Conservation (phyloP, 176 grass and related monocot species). For the Bromus sterilis region DNA sequence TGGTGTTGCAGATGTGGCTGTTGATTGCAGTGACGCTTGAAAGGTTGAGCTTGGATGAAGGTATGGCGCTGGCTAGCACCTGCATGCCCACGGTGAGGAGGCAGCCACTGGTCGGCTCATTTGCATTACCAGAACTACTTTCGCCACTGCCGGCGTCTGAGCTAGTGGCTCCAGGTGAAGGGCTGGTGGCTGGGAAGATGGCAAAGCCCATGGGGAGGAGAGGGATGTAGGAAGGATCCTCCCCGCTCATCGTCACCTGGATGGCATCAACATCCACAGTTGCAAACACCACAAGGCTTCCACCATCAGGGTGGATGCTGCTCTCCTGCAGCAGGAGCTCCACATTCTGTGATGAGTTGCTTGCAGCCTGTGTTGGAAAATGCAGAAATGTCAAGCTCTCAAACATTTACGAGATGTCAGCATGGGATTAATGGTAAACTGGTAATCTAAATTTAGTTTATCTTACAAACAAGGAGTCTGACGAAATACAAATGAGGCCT, state of each 20-base stretch:
- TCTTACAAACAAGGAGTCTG: background rate
- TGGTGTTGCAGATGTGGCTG: constrained; percentile 70
- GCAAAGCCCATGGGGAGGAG: constrained; percentile 85
- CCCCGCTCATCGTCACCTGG: constrained; percentile 86
- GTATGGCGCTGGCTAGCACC: constrained; percentile 77
- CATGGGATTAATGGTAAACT: background rate
- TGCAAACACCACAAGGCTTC: constrained; percentile 73
- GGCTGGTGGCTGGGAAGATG: constrained; percentile 54
- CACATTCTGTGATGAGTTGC: constrained; percentile 93
- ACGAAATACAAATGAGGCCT: background rate
- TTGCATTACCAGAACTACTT: background rate
- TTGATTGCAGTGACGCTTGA: constrained; percentile 86
- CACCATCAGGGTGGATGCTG: constrained; percentile 74
- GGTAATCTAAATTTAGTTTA: background rate
- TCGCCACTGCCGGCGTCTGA: background rate
- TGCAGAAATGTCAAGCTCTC: constrained; percentile 1
- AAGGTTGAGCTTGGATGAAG: constrained; percentile 86
- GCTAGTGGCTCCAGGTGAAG: constrained; percentile 6
- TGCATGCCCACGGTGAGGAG: constrained; percentile 86
- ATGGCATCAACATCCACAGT: constrained; percentile 84
- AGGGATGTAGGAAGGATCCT: constrained; percentile 85
- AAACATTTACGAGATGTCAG: background rate
- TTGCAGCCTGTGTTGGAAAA: constrained; percentile 56
- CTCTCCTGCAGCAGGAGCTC: constrained; percentile 98
- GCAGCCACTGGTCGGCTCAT: constrained; percentile 35